phyloP scores from a whole-genome alignment of 2,329 filamentous ascomycete genomes.

The Alternaria sp. region DNA sequence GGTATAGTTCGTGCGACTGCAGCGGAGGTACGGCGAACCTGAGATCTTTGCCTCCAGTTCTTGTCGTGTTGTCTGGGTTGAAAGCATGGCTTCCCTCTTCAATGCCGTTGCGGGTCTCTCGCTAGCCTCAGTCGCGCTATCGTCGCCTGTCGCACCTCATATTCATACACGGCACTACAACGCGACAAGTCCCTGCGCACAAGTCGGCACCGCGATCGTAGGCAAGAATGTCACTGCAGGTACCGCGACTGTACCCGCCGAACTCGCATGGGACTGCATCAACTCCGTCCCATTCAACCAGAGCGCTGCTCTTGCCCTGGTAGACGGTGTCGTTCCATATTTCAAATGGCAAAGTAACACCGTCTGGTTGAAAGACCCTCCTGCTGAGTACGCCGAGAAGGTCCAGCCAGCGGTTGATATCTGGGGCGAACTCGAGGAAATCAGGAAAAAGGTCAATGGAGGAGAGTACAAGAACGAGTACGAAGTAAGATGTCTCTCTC shows the following conservation, averaged over 20 bases:
- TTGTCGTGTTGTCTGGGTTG: neutral
- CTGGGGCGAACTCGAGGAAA: conserved; percentile 46
- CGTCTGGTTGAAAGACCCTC: conserved; percentile 54
- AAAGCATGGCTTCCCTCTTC: conserved; percentile 35
- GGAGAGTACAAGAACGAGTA: conserved; percentile 51
- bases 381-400: conserved; percentile 54
- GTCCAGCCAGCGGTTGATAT: conserved; percentile 54
- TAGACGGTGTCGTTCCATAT: conserved; percentile 54
- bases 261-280: conserved; percentile 55
- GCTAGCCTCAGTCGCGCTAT: conserved; percentile 33
- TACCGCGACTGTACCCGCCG: conserved; percentile 51
- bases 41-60: neutral
- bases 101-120: conserved; percentile 30
- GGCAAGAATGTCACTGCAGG: conserved; percentile 27
- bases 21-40: neutral
- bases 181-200: conserved; percentile 41
- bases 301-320: conserved; percentile 47
- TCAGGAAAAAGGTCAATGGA: conserved; percentile 48
- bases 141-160: conserved; percentile 31
- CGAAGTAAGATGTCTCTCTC: conserved; percentile 28
- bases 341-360: conserved; percentile 56
- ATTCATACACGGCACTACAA: conserved; percentile 34
- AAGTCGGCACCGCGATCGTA: conserved; percentile 38
- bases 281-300: conserved; percentile 55
- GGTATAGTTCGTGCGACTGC: neutral